Evolutionary conservation across 2,329 filamentous ascomycete species (phyloP), one percentile per base, ranked within the genome.

Genomic region (Talaromyces verruculosus): DNA sequence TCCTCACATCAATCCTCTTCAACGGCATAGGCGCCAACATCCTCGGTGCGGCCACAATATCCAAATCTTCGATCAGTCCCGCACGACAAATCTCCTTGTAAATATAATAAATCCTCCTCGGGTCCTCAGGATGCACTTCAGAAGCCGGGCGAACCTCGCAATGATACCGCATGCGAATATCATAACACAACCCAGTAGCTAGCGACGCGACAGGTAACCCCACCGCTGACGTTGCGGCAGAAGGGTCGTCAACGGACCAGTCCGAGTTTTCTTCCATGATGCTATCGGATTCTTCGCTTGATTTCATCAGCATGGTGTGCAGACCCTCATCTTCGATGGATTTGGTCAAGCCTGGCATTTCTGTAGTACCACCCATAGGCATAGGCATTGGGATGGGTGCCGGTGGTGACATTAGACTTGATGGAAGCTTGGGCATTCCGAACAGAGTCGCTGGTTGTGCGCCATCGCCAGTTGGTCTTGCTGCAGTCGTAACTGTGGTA

Each of bases 131-230:
- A 73, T 99, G 95, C 61, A 96, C 89, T 25, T 94, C 90, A 19
- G 81, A 78, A 3, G 82, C 80, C 2, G 84, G 81, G 19, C 92
- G 89, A 17, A 91, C 88, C 75, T 97, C 96, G 64, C 93, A 91
- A 76, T 99, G 95, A 67, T 96, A 90, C 67, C 95, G 92, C 95
- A 99, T 99, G 37, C 94, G 88, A 65, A 92, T 89, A 80, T 99
- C 95, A 75, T 98, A 99, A 70, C 91, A 94, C 68, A 90, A 88
- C 3, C 91, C 91, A 0, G 91, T 93, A 0, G 89, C 87, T 1
- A 91, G 81, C 30, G 87, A 78, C 1, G 79, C 75, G 30, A 78
- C 68, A 1, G 80, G 77, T n/a, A 83, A 73, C 10, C 79, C 79
- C 79, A 81, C 65, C 79, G 79, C 74, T 7, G 47, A 25, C 15